Evolutionary conservation across 768 basidiomycete genomes (phyloP), one percentile per base, ranked within the genome.

Genomic region (Strobilomyces dryophilus): DNA sequence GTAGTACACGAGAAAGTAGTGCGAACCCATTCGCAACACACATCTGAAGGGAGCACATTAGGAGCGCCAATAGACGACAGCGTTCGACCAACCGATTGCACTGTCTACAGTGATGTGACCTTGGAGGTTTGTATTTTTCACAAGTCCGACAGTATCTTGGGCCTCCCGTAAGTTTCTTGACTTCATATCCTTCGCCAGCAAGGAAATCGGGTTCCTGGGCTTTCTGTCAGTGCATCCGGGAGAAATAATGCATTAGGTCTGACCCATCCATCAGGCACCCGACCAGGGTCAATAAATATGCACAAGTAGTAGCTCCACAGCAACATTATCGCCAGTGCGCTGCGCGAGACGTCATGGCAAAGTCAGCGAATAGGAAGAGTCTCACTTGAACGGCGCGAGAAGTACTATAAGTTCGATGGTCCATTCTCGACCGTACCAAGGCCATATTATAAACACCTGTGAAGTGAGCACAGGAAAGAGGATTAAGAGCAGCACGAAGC

Each of bases 361-460:
- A 49, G 56, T 50, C 52, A 45, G 20, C 12, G 9, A 36, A 27
- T 26, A 11, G 10, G 29, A 47, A n/a, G 35, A 11, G 29, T 34
- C 87, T 66, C 66, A 94, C 93, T 95, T 95, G 87, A 95, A 95
- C 9, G 95, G 95, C 3, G 83, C 57, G 20, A 97, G 77, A n/a
- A 95, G 77, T 20, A 69, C 73, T 36, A 95, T 55, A 42, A 95
- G 81, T 62, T 93, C 84, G 39, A 89, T 71, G 14, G 90, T 85
- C 56, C 90, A 57, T 46, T 71, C 84, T 35, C 79, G 70, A 37
- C 92, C 91, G 63, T 95, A 95, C 92, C 92, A 97, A 20, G 92
- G 93, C 92, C 82, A 83, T 66, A 97, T 83, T 54, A 98, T 77
- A 71, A 89, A 94, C 61, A 92, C 79, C 69, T 98, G 95, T 2